Base-by-base conservation (phyloP, 164 flowering plant species). In the Sextonia rubra region DNA sequence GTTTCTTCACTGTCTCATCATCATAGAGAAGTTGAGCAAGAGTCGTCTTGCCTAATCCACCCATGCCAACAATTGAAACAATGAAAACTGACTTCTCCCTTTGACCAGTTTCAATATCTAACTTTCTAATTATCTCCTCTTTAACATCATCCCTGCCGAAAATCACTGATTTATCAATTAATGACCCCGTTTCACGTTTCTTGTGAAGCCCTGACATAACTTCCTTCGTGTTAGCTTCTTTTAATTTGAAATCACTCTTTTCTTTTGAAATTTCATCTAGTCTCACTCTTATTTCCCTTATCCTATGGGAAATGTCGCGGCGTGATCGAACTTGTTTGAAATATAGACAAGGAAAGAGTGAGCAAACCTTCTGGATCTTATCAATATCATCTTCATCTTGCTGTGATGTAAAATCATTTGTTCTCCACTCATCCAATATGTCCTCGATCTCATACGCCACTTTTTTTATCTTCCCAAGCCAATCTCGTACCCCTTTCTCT, bases 21-120 rank as follows among this genome's bases (percentile, higher is more conserved):
- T 77, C 69, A 32, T 12, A 69, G 22, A 65, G 67, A 3, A 64
- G 12, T 64, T 69, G 71, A 20, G 77, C 68, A 14, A 74, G 72
- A 20, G 72, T 62, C 4, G 69, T 74, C 47, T 76, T 77, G 6
- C 79, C 79, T 5, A 77, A 23, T 24, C 79, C 76, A 4, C 76
- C 74, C 47, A 73, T 69, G 4, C 79, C 79, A 47, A 69, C 18
- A 7, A 77, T 60, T 65, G 79, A 64, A 22, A 72, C 20, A 22
- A 77, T 24, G 3, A 70, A 18, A 47, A 71, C 12, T 1, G 9
- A 29, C 9, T 4, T 30, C 26, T 75, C 66, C 6, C 3, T 20
- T n/a, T 52, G n/a, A 48, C 64, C 62, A 15, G 64, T 68, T 18
- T 61, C 75, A 29, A 72, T 44, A 20, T 67, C n/a, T 30, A 76